These are phyloP conservation scores for Tremella fuciformis DNA, from an alignment of 768 basidiomycete genomes.

Conservation along the genomic window DNA sequence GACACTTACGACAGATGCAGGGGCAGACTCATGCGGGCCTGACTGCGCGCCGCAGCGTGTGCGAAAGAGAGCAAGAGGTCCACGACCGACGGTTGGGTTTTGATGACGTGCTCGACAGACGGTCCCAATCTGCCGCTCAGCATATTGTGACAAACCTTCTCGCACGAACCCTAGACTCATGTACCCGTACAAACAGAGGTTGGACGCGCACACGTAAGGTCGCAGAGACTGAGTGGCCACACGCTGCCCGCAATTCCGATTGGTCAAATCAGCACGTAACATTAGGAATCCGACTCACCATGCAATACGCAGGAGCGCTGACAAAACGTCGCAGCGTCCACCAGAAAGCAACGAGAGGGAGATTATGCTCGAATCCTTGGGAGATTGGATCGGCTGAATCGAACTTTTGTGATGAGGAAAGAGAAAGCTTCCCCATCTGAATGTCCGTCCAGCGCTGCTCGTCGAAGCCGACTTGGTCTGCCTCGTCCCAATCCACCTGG, in stretches of 20 bases:
- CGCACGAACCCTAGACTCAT: constrained; percentile 27
- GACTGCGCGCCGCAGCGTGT: constrained; percentile 23
- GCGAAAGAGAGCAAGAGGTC: constrained; percentile 35
- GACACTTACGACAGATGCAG: constrained; percentile 23
- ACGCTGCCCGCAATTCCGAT: constrained; percentile 32
- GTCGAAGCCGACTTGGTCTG: constrained; percentile 28
- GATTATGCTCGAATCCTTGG: constrained; percentile 22
- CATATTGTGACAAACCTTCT: not conserved
- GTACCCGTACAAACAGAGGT: constrained; percentile 31
- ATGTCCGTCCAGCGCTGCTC: constrained; percentile 16
- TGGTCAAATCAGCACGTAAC: not conserved
- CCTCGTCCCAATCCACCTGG: constrained; percentile 20
- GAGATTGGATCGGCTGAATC: constrained; percentile 26
- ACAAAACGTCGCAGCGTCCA: constrained; percentile 32
- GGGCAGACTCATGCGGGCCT: constrained; percentile 33
- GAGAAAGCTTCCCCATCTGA: constrained; percentile 6
- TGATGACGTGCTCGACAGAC: constrained; percentile 33
- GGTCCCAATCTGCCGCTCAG: constrained; percentile 21
- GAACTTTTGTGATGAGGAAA: not conserved
- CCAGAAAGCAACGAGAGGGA: constrained; percentile 24
- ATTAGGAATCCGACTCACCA: constrained; percentile 14
- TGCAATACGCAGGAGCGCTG: constrained; percentile 31
- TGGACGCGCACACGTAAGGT: constrained; percentile 35
- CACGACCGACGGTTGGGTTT: constrained; percentile 32
- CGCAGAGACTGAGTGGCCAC: constrained; percentile 24